Base-by-base conservation (phyloP, 176 grass and related monocot species). In the Avena insularis region DNA sequence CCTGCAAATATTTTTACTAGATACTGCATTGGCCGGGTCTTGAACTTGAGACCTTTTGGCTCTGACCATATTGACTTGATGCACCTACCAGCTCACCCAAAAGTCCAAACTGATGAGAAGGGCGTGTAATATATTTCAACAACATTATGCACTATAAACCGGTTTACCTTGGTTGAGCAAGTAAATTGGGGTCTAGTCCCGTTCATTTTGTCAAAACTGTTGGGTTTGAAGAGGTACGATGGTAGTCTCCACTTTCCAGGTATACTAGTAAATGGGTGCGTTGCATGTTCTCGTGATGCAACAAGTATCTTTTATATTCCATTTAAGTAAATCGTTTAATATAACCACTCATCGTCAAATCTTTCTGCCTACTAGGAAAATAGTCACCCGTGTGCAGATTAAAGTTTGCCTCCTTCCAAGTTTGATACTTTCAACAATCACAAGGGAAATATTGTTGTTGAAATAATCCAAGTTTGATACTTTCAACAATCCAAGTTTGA, bases 181-280 rank as follows among this genome's bases (percentile, higher is more conserved):
- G 51, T 54, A 54, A 54, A 54, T 54, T 54, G 51, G 55, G 55
- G 15, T 20, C 55, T 70, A 70, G 66, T 70, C 33, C 66, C 33
- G 8, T 40, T 40, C 15, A 70, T 70, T 36, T 70, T 70, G 33
- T 70, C 33, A 70, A 40, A 70, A 70, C 6, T 20, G 66, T 21
- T 29, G 16, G 14, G 14, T 86, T 29, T 70, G 47, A 79, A 71
- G 77, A 59, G 50, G 25, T 71, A 29, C 21, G 35, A 35, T 31
- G 21, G 35, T 63, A 68, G 33, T 59, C 79, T 70, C 45, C 74
- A 79, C 49, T 59, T 86, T 70, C 45, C 16, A 77, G 50, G 60
- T 88, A 63, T 40, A 72, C 16, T 43, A 43, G 40, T 43, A 43
- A 43, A 43, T 43, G 40, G 6, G 40, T 43, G 40, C 40, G 40